phyloP scores from a whole-genome alignment of 164 flowering plant genomes.

The Hamamelis virginiana region DNA sequence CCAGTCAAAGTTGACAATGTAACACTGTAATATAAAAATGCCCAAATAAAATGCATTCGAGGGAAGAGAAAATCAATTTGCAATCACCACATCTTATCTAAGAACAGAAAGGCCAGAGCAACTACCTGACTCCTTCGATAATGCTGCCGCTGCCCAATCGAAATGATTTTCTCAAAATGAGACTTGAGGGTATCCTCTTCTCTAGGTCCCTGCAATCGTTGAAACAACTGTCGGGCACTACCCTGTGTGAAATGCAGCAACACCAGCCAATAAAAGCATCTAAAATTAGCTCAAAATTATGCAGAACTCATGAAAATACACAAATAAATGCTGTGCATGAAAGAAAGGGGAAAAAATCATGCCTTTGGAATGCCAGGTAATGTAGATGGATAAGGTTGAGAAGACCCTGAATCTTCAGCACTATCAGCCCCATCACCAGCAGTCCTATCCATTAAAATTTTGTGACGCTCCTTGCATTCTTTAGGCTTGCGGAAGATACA shows the following conservation, averaged over 20 bases:
- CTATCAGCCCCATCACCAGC: conserved; percentile 93
- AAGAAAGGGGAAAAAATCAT: conserved; percentile 15
- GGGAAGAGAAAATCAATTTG: not conserved
- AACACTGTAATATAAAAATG: too few relatives aligned
- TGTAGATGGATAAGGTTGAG: conserved; percentile 90
- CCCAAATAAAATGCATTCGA: too few relatives aligned
- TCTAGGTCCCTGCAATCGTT: conserved; percentile 79
- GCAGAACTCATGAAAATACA: not conserved
- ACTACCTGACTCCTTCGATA: conserved; percentile 52
- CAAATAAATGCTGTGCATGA: not conserved
- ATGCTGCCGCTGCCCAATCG: conserved; percentile 54
- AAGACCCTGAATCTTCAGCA: conserved; percentile 97
- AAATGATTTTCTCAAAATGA: conserved; percentile 76
- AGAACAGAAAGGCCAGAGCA: not conserved
- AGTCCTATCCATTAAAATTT: conserved; percentile 70
- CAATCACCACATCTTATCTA: not conserved
- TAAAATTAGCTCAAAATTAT: not conserved
- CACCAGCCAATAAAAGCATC: not conserved
- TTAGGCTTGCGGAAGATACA: conserved; percentile 78
- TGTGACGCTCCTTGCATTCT: conserved; percentile 96
- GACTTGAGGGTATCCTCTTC: conserved; percentile 68
- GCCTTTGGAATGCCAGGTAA: conserved; percentile 97
- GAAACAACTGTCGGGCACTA: conserved; percentile 91
- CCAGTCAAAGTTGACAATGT: too few relatives aligned
- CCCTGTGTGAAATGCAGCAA: conserved; percentile 52